A percentile compares a stretch with the other conserved stretches of the same genome.
Evolutionary conservation across 2,329 filamentous ascomycete genomes (phyloP).

Genomic region (Trichoderma sp.): DNA sequence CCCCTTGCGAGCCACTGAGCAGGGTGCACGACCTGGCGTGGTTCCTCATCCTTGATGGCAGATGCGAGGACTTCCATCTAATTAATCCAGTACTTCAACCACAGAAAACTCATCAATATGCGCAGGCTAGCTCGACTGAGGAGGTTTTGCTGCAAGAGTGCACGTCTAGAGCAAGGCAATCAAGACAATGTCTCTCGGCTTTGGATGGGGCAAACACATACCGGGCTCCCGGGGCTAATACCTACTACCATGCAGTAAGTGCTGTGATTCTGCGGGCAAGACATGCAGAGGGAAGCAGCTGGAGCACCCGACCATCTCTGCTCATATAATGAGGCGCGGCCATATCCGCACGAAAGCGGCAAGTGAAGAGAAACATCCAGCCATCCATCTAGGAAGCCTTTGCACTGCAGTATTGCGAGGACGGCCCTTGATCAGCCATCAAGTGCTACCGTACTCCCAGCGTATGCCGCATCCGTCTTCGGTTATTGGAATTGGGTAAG

Average conservation of each 20-base stretch:
- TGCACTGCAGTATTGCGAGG: neutral
- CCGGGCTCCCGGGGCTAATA: constrained; percentile 1
- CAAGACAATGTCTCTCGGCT: neutral
- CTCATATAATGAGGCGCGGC: neutral
- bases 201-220: neutral
- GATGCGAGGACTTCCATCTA: neutral
- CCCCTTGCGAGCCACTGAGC: neutral
- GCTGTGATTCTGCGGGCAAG: neutral
- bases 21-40: neutral
- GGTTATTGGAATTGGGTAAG: too few relatives aligned
- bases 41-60: neutral
- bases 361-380: neutral
- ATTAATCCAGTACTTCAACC: neutral
- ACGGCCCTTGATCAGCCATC: neutral
- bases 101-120: neutral
- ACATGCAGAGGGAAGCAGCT: neutral
- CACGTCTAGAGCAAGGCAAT: neutral
- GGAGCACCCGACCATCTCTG: neutral
- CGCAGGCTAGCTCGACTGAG: constrained; percentile 7
- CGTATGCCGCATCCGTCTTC: neutral
- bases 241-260: too few relatives aligned
- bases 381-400: neutral
- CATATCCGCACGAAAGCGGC: neutral
- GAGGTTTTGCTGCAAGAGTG: neutral
- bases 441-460: neutral